Evolutionary conservation across 176 grass and related monocot species (phyloP).

Genomic region (Phoenix roebelenii): DNA sequence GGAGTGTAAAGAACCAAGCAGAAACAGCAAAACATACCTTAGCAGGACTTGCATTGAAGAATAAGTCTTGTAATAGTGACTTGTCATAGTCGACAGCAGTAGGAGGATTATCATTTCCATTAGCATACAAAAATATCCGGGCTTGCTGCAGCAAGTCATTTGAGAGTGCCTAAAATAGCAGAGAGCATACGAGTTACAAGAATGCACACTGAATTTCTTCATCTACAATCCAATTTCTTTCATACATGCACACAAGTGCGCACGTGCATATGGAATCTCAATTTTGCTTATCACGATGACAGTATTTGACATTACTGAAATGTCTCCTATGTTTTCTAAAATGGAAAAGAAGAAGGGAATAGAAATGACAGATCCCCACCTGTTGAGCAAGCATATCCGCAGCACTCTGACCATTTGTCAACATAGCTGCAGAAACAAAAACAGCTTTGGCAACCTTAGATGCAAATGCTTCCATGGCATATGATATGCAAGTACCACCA

Average conservation of each 20-base stretch:
- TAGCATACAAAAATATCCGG: conserved; percentile 72
- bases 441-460: conserved; percentile 66
- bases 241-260: no score
- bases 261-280: no score
- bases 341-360: conserved; percentile 1
- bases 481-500: conserved; percentile 80
- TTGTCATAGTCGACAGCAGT: conserved; percentile 67
- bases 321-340: no score
- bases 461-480: conserved; percentile 75
- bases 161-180: conserved; percentile 36
- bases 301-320: no score
- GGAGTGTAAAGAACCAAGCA: no score
- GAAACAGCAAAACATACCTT: conserved; percentile 34
- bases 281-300: no score
- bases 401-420: conserved; percentile 51
- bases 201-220: no score
- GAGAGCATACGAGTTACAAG: no score
- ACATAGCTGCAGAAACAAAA: conserved; percentile 83
- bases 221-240: no score
- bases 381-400: conserved; percentile 77
- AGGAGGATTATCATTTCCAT: conserved; percentile 67
- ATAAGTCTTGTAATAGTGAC: conserved; percentile 41
- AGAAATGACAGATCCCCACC: conserved; percentile 12
- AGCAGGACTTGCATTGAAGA: conserved; percentile 83
- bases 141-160: conserved; percentile 63